These are phyloP conservation scores for Tricholoma flavovirens DNA, from an alignment of 768 basidiomycete genomes.

Conservation along the genomic window DNA sequence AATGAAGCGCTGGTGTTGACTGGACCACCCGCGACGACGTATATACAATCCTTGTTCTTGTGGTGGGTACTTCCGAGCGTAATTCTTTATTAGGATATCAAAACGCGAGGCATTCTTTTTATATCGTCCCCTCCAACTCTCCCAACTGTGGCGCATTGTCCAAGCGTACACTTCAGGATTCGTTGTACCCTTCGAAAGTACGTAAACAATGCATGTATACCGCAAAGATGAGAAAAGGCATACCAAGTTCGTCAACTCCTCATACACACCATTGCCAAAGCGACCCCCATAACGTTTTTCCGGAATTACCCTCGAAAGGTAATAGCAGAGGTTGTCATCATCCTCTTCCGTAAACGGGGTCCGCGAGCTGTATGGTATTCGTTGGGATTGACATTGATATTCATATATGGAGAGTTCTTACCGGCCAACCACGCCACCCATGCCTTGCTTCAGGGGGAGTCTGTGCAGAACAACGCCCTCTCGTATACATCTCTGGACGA, in stretches of 20 bases:
- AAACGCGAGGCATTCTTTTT: constrained; percentile 31
- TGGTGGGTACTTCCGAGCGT: constrained; percentile 21
- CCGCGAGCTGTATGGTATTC: constrained; percentile 13
- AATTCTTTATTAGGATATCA: constrained; percentile 28
- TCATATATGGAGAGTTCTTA: not conserved
- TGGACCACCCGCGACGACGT: constrained; percentile 17
- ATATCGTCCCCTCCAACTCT: constrained; percentile 46
- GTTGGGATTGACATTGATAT: not conserved
- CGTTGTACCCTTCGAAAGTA: constrained; percentile 5
- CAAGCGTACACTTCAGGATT: constrained; percentile 28
- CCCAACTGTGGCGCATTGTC: constrained; percentile 36
- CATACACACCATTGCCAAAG: constrained; percentile 29
- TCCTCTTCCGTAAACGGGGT: constrained; percentile 32
- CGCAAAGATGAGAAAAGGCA: constrained; percentile 4
- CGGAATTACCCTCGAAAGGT: constrained; percentile 31
- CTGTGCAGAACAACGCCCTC: constrained; percentile 8
- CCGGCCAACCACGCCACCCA: constrained; percentile 13
- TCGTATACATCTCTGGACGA: constrained; percentile 13
- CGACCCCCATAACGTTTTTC: constrained; percentile 34
- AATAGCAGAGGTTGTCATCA: constrained; percentile 30
- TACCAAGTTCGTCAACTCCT: constrained; percentile 25
- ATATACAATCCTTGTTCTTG: constrained; percentile 21
- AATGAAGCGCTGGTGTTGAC: not conserved
- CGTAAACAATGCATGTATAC: constrained; percentile 4
- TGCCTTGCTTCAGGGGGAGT: constrained; percentile 6